phyloP scores from a whole-genome alignment of 257 asterid species.

The Ballota nigra region DNA sequence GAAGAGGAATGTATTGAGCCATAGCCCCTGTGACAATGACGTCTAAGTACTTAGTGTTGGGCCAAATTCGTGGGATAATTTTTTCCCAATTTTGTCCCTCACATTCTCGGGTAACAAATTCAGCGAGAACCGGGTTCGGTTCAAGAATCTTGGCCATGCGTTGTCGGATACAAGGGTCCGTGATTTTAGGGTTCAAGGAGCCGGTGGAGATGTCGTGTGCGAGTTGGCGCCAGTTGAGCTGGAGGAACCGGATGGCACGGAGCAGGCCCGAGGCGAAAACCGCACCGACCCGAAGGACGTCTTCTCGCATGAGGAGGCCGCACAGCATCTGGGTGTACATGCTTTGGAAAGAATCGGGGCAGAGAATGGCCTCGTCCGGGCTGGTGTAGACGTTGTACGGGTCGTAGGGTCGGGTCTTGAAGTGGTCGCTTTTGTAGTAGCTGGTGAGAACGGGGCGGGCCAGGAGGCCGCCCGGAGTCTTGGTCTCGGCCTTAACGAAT shows the following conservation, averaged over 20 bases:
- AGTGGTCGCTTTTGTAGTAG: too few species aligned
- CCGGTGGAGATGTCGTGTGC: conserved; percentile 62
- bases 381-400: conserved; percentile 71
- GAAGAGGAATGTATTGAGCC: conserved; percentile 84
- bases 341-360: conserved; percentile 73
- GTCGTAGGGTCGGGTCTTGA: conserved; percentile 67
- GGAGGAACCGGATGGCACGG: conserved; percentile 72
- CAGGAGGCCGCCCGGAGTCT: conserved; percentile 68
- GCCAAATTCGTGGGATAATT: conserved; percentile 78
- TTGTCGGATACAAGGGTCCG: conserved; percentile 32
- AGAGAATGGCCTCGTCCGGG: conserved; percentile 74
- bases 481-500: conserved; percentile 65
- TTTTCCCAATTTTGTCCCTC: conserved; percentile 67
- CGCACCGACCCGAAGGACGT: conserved; percentile 79
- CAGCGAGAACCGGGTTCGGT: conserved; percentile 51
- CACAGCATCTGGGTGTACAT: conserved; percentile 87
- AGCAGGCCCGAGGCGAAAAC: conserved; percentile 85
- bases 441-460: conserved; percentile 89
- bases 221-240: conserved; percentile 59
- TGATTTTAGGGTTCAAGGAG: conserved; percentile 42
- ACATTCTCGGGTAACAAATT: conserved; percentile 46
- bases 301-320: conserved; percentile 62
- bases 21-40: conserved; percentile 88
- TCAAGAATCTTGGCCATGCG: conserved; percentile 39
- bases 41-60: conserved; percentile 66